These are phyloP conservation scores for Alloteropsis angusta DNA, from an alignment of 202 grass and related monocot genomes.

Conservation along the genomic window DNA sequence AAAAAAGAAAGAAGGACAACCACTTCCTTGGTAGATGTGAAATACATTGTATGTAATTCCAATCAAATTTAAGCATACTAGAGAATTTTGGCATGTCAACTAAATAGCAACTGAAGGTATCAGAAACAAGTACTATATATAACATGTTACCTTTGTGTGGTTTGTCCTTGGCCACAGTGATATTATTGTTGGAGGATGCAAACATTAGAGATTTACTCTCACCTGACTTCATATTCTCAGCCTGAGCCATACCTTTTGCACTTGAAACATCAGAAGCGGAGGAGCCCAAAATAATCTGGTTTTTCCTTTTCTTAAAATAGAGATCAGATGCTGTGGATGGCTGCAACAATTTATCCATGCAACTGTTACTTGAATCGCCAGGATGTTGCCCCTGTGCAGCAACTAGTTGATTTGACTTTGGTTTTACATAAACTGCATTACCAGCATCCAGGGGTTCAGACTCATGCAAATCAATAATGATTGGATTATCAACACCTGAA, in stretches of 20 bases:
- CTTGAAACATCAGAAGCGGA: slow-evolving; percentile 42
- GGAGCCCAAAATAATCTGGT: slow-evolving; percentile 77
- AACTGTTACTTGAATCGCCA: slow-evolving; percentile 31
- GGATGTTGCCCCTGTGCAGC: slow-evolving; percentile 39
- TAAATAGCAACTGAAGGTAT: slow-evolving; percentile 8
- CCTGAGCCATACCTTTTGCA: slow-evolving; percentile 34
- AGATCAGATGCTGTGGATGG: slow-evolving; percentile 38
- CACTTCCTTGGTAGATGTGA: not conserved
- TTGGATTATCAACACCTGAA: slow-evolving; percentile 26
- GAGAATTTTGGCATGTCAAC: not conserved
- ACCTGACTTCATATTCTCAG: slow-evolving; percentile 56
- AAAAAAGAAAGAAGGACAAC: not conserved
- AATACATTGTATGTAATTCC: not conserved
- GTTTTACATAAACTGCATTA: slow-evolving; percentile 61
- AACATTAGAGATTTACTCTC: slow-evolving; percentile 47
- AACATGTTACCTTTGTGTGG: slow-evolving; percentile 55
- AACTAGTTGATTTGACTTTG: slow-evolving; percentile 63
- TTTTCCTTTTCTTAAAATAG: slow-evolving; percentile 81
- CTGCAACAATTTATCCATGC: slow-evolving; percentile 37
- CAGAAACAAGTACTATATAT: not conserved
- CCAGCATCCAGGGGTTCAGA: slow-evolving; percentile 33
- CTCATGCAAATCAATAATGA: slow-evolving; percentile 25
- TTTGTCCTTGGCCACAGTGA: slow-evolving; percentile 31
- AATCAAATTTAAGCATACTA: not conserved
- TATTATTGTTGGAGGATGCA: slow-evolving; percentile 34